Evolutionary conservation across 164 flowering plant genomes (phyloP).

Genomic region (Annona cherimola): DNA sequence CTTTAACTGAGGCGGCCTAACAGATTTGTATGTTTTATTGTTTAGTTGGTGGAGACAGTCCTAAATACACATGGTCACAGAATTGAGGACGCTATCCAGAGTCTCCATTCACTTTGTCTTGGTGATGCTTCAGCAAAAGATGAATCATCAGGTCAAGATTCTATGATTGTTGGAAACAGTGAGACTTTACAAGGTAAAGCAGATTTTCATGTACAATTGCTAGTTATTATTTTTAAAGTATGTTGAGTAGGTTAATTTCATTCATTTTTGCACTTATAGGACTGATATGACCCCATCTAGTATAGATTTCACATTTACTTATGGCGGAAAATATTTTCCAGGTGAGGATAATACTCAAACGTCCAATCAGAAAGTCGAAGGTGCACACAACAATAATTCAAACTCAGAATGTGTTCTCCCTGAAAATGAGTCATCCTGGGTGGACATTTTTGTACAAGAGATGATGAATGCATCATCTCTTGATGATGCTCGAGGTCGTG

Average conservation of each 20-base stretch:
- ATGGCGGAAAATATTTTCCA: not conserved
- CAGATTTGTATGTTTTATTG: not conserved
- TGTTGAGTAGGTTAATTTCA: not conserved
- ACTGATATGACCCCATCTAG: not conserved
- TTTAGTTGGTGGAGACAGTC: conserved; percentile 22
- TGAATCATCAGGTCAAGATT: conserved; percentile 4
- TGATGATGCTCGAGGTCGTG: conserved; percentile 38
- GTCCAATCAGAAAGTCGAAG: conserved; percentile 20
- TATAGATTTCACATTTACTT: not conserved
- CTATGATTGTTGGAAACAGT: conserved; percentile 8
- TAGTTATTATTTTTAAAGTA: not conserved
- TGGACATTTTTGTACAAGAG: conserved; percentile 33
- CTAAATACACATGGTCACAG: conserved; percentile 15
- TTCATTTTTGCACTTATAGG: not conserved
- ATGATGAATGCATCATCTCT: conserved; percentile 31
- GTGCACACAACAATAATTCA: conserved; percentile 13
- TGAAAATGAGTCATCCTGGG: conserved; percentile 22
- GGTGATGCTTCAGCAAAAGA: conserved; percentile 7
- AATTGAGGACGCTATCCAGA: conserved; percentile 21
- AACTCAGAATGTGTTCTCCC: conserved; percentile 9
- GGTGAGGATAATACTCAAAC: conserved; percentile 18
- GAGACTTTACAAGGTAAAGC: conserved; percentile 14
- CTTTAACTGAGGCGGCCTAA: no score
- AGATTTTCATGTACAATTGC: not conserved
- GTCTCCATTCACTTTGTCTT: conserved; percentile 15